Percentiles rank a stretch among this genome's conserved stretches.
Conservation (phyloP, 768 basidiomycete genomes). For the Rhodotorula taiwanensis region DNA sequence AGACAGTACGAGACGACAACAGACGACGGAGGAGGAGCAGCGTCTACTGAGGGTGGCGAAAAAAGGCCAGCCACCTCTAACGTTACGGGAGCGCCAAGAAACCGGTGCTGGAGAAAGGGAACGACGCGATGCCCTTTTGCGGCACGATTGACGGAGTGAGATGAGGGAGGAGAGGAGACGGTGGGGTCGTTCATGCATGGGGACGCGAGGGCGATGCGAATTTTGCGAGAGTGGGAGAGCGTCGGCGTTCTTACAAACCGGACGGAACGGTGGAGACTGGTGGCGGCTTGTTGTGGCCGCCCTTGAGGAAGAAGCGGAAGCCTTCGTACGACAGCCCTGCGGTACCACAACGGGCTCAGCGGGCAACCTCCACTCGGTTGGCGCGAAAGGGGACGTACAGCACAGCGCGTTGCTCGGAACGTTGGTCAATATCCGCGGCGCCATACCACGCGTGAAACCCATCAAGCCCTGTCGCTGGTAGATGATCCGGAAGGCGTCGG, state of each 20-base stretch:
- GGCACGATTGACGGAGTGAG: not conserved
- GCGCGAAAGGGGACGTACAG: constrained; percentile 55
- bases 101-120: no score
- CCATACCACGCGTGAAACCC: constrained; percentile 79
- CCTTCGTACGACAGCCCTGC: constrained; percentile 37
- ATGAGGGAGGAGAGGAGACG: not conserved
- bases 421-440: constrained; percentile 85
- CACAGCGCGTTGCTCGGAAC: constrained; percentile 96
- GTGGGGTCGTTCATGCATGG: not conserved
- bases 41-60: no score
- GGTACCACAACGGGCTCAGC: not conserved
- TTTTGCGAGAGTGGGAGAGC: not conserved
- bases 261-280: not conserved
- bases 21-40: constrained; percentile 1
- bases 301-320: constrained; percentile 35
- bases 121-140: no score
- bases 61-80: no score
- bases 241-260: not conserved
- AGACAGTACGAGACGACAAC: not conserved
- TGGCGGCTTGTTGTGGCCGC: constrained; percentile 22
- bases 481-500: constrained; percentile 81
- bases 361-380: not conserved
- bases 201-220: constrained; percentile 5
- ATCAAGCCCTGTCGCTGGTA: constrained; percentile 74
- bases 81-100: no score